Conservation (phyloP, 331 rosid species). For the Pyracantha coccinea region DNA sequence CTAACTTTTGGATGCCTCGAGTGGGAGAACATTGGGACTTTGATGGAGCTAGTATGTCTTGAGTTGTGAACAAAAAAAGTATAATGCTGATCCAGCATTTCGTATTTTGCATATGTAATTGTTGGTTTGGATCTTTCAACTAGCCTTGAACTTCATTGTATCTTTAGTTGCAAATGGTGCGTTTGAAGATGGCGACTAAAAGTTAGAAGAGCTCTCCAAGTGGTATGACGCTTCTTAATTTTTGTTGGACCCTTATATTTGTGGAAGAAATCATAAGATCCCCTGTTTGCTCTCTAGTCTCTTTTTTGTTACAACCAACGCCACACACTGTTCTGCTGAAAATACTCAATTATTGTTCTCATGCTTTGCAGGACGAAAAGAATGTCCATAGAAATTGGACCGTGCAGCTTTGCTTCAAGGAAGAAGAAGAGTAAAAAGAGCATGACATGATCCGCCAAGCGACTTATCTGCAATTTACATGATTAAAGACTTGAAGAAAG, state of each 20-base stretch:
- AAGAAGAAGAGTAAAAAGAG: conserved; percentile 76
- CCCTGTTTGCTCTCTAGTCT: not conserved
- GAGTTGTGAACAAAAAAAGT: not conserved
- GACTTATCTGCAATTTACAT: not conserved
- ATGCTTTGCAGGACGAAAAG: conserved; percentile 60
- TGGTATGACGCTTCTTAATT: conserved; percentile 36
- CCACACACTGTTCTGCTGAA: not conserved
- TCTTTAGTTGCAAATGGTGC: conserved; percentile 26
- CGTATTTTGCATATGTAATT: not conserved
- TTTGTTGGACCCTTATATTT: too few relatives aligned
- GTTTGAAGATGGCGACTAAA: conserved; percentile 24
- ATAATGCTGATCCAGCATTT: not conserved
- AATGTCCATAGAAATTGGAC: conserved; percentile 80
- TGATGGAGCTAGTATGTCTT: conserved; percentile 37
- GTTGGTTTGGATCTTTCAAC: not conserved
- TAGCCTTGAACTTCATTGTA: not conserved
- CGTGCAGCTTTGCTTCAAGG: conserved; percentile 83
- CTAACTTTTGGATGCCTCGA: conserved; percentile 80
- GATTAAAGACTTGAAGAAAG: not conserved
- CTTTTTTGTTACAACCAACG: not conserved
- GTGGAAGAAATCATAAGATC: too few relatives aligned
- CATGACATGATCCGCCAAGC: conserved; percentile 11
- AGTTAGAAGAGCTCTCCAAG: conserved; percentile 51
- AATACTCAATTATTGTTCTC: not conserved
- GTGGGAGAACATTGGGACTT: conserved; percentile 78